These are phyloP conservation scores for Voacanga thouarsii DNA, from an alignment of 257 asterid genomes.

Conservation along the genomic window DNA sequence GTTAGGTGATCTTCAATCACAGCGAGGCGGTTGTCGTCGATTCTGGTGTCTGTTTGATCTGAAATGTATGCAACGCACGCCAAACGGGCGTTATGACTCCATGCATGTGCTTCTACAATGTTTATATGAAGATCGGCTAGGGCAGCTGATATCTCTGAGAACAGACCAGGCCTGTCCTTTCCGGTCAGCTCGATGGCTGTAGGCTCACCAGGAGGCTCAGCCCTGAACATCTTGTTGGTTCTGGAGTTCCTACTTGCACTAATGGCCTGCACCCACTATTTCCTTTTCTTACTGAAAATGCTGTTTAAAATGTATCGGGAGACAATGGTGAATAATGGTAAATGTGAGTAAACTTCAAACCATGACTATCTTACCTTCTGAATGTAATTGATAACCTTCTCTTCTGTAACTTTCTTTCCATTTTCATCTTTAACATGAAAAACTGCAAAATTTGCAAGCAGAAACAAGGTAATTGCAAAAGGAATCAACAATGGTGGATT, in stretches of 20 bases:
- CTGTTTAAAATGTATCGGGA: not conserved
- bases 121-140: slow-evolving; percentile 67
- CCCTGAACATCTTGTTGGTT: slow-evolving; percentile 5
- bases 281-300: not conserved
- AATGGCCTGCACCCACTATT: slow-evolving; percentile 39
- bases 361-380: slow-evolving; percentile 43
- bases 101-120: slow-evolving; percentile 68
- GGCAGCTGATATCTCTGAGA: slow-evolving; percentile 84
- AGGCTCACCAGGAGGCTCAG: slow-evolving; percentile 28
- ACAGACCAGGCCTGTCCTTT: slow-evolving; percentile 67
- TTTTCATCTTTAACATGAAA: slow-evolving; percentile 65
- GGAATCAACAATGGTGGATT: not conserved
- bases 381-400: slow-evolving; percentile 54
- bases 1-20: slow-evolving; percentile 62
- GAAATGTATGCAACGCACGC: slow-evolving; percentile 74
- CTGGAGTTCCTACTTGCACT: slow-evolving; percentile 29
- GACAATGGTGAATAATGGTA: not conserved
- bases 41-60: slow-evolving; percentile 38
- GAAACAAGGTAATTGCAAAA: not conserved
- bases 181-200: slow-evolving; percentile 75
- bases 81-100: slow-evolving; percentile 70
- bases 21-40: slow-evolving; percentile 54
- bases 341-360: not conserved
- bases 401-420: slow-evolving; percentile 62
- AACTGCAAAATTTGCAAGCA: slow-evolving; percentile 37